Percentiles rank a stretch among this genome's conserved stretches.
Conservation (phyloP, 805 yeast genomes). For the Hanseniaspora valbyensis region DNA sequence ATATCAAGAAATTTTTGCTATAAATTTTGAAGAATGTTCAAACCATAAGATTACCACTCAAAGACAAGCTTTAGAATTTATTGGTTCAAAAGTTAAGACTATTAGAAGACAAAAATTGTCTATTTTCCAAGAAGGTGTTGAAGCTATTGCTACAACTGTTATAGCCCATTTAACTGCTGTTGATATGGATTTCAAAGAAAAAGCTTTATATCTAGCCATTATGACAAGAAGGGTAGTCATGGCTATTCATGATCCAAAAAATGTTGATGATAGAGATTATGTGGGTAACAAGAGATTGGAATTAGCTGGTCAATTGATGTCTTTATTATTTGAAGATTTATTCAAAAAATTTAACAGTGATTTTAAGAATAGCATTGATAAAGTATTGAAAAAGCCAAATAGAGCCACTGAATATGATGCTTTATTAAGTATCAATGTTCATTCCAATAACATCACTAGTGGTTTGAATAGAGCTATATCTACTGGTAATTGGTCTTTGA, state of each 20-base stretch:
- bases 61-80: conserved; percentile 81
- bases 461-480: conserved; percentile 95
- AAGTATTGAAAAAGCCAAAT: conserved; percentile 84
- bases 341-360: conserved; percentile 93
- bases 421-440: conserved; percentile 73
- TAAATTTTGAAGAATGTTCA: conserved; percentile 89
- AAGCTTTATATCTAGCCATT: conserved; percentile 85
- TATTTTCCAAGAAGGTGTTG: conserved; percentile 85
- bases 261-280: conserved; percentile 98
- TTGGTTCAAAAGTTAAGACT: conserved; percentile 86
- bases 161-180: conserved; percentile 87
- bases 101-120: conserved; percentile 81
- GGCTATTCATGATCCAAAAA: conserved; percentile 87
- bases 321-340: conserved; percentile 87
- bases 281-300: conserved; percentile 97
- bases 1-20: conserved; percentile 85
- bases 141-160: conserved; percentile 89
- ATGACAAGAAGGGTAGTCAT: conserved; percentile 94
- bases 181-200: conserved; percentile 79
- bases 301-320: conserved; percentile 94
- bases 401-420: conserved; percentile 95
- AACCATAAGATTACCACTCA: conserved; percentile 78
- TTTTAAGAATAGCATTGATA: conserved; percentile 88
- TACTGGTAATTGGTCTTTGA: conserved; percentile 97
- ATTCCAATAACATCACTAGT: conserved; percentile 83